Conservation (phyloP, 225 moss, liverwort and hornwort genomes). For the Polytrichum commune region DNA sequence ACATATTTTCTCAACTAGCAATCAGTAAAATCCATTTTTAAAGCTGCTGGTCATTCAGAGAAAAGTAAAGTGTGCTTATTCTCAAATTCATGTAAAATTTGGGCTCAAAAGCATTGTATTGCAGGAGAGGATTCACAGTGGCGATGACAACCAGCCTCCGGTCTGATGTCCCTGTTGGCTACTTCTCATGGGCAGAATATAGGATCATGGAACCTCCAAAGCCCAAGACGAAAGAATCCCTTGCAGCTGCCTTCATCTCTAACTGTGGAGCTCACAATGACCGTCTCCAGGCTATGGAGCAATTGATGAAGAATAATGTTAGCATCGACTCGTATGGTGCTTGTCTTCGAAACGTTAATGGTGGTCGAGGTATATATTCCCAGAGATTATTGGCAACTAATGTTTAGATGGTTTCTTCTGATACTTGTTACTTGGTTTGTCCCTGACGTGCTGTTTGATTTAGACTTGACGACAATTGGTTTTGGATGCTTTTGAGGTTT, state of each 20-base stretch:
- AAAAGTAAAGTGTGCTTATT: conserved; percentile 11
- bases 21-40: no score
- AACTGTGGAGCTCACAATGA: conserved; percentile 94
- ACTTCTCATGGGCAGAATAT: conserved; percentile 96
- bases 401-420: no score
- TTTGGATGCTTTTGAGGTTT: no score
- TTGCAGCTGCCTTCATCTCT: conserved; percentile 93
- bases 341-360: conserved; percentile 60
- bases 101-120: background rate
- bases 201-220: conserved; percentile 72
- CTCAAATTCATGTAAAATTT: no score
- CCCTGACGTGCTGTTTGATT: no score
- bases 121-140: conserved; percentile 60
- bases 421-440: no score
- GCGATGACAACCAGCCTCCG: conserved; percentile 92
- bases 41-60: background rate
- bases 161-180: conserved; percentile 96
- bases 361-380: conserved; percentile 53
- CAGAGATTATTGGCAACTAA: no score
- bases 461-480: no score
- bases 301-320: conserved; percentile 47
- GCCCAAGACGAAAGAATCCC: conserved; percentile 47
- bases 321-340: conserved; percentile 75
- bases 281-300: conserved; percentile 67
- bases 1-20: no score